Conservation (phyloP, 2,329 filamentous ascomycete genomes). For the Cladobotryum mycophilum region DNA sequence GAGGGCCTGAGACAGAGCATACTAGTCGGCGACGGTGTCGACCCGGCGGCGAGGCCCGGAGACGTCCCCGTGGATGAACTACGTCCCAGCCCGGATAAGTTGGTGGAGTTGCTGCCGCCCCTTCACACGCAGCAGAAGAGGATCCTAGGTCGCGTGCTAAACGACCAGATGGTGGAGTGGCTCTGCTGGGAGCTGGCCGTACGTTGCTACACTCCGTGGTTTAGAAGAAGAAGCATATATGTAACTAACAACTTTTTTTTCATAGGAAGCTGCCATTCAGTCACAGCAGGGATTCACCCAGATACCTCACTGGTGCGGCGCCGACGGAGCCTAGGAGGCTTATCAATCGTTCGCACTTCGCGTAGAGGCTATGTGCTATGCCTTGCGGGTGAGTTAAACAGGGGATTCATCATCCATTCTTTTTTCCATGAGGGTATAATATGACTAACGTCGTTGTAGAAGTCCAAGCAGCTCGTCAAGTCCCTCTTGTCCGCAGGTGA, state of each 20-base stretch:
- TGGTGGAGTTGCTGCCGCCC: conserved; percentile 11
- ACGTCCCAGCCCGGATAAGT: conserved; percentile 10
- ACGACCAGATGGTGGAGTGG: conserved; percentile 17
- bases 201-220: background rate
- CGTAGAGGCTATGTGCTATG: conserved; percentile 20
- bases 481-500: conserved; percentile 19
- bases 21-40: background rate
- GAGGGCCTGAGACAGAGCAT: conserved; percentile 2
- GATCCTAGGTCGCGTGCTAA: conserved; percentile 16
- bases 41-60: background rate
- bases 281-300: conserved; percentile 22
- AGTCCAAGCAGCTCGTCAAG: conserved; percentile 24
- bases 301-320: conserved; percentile 20
- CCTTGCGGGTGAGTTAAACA: conserved; percentile 13
- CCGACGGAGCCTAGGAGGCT: conserved; percentile 25
- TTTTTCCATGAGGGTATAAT: background rate
- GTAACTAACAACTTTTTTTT: background rate
- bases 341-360: conserved; percentile 19
- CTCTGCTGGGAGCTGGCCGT: conserved; percentile 22
- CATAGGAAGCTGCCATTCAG: conserved; percentile 16
- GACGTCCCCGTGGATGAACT: conserved; percentile 10
- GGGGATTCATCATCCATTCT: background rate
- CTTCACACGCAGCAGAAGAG: conserved; percentile 15
- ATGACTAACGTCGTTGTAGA: conserved; percentile 2
- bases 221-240: background rate